Percentiles rank a stretch among this genome's conserved stretches.
phyloP scores from a whole-genome alignment of 2,329 filamentous ascomycete genomes.

The Sphaerostilbella broomeana region DNA sequence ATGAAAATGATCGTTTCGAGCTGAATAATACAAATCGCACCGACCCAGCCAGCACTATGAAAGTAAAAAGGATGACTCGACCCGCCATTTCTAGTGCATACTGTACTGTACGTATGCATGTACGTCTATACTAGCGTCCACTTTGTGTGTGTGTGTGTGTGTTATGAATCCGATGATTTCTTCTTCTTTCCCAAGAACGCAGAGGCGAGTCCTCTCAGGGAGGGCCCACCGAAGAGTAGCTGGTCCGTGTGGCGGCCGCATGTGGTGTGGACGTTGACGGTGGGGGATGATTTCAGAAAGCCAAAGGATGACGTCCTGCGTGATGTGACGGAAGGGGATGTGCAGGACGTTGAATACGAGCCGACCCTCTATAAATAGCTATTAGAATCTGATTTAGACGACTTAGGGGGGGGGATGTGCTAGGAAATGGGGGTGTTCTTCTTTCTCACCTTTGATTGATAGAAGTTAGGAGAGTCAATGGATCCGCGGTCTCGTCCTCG shows the following conservation, averaged over 20 bases:
- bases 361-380: constrained; percentile 7
- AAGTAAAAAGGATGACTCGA: background rate
- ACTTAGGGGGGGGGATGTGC: background rate
- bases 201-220: constrained; percentile 37
- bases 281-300: constrained; percentile 32
- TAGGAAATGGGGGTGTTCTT: too few species aligned
- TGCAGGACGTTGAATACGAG: constrained; percentile 5
- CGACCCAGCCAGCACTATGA: constrained; percentile 13
- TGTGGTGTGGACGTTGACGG: constrained; percentile 46
- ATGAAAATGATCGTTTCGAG: constrained; percentile 7
- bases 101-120: too few species aligned
- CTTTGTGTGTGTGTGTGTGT: too few species aligned
- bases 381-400: background rate
- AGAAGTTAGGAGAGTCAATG: constrained; percentile 5
- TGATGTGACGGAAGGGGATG: constrained; percentile 9
- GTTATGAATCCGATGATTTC: constrained; percentile 1
- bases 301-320: constrained; percentile 28
- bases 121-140: too few species aligned
- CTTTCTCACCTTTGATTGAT: constrained; percentile 7
- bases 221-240: constrained; percentile 45
- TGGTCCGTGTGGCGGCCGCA: constrained; percentile 50
- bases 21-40: constrained; percentile 10
- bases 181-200: constrained; percentile 9
- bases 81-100: too few species aligned
- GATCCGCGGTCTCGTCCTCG: too few species aligned